A percentile compares a stretch with the other conserved stretches of the same genome.
phyloP scores from a whole-genome alignment of 2,329 filamentous ascomycete species.

The Epichloe coenophiala region DNA sequence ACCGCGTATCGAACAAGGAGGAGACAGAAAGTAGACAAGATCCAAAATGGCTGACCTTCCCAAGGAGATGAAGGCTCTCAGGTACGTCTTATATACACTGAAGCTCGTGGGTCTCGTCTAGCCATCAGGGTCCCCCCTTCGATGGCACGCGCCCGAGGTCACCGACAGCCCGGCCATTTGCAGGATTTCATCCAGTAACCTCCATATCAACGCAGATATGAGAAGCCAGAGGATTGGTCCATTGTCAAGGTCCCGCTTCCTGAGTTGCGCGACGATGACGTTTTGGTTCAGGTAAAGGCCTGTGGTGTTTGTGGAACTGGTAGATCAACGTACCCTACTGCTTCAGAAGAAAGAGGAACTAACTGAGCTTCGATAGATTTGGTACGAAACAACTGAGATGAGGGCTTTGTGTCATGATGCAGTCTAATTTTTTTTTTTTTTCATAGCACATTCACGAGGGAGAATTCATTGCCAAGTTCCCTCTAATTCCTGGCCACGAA shows the following conservation, averaged over 20 bases:
- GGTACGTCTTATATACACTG: conserved; percentile 25
- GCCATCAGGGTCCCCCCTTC: conserved; percentile 11
- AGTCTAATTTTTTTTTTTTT: not conserved
- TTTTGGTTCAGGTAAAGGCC: conserved; percentile 54
- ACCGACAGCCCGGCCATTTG: not conserved
- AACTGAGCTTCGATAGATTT: conserved; percentile 19
- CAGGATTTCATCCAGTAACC: not conserved
- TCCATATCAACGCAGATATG: conserved; percentile 28
- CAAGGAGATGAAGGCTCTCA: conserved; percentile 47
- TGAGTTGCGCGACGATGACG: conserved; percentile 43
- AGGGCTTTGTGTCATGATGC: not conserved
- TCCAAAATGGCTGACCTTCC: conserved; percentile 27
- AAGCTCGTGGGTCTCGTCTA: not conserved
- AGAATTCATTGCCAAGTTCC: conserved; percentile 51
- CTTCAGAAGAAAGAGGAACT: not conserved
- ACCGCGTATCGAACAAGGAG: not conserved
- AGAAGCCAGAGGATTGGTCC: conserved; percentile 46
- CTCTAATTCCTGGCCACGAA: conserved; percentile 55
- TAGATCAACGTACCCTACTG: conserved; percentile 13
- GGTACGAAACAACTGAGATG: conserved; percentile 13
- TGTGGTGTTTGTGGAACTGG: conserved; percentile 50
- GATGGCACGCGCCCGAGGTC: not conserved
- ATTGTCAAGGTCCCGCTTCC: conserved; percentile 51
- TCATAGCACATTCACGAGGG: conserved; percentile 49
- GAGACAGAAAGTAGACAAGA: not conserved